phyloP scores from a whole-genome alignment of 2,329 filamentous ascomycete genomes.

The Cladosporium sp. region DNA sequence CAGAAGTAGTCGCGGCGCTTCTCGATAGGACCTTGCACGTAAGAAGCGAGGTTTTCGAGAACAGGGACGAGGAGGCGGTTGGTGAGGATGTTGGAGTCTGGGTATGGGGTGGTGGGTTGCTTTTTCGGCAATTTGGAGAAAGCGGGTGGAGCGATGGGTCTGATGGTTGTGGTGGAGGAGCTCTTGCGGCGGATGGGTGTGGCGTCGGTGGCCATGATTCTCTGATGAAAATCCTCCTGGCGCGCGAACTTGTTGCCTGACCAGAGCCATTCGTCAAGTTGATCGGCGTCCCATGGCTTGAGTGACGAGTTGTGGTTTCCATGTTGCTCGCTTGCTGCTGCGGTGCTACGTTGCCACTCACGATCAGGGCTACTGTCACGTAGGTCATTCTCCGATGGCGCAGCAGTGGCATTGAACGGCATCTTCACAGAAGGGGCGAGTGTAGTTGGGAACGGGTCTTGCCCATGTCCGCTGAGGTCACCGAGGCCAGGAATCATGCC shows the following conservation, averaged over 20 bases:
- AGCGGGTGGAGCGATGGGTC: neutral
- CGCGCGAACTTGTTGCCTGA: constrained; percentile 28
- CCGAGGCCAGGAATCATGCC: neutral
- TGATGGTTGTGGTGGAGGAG: neutral
- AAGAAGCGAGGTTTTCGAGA: constrained; percentile 40
- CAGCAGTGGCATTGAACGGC: neutral
- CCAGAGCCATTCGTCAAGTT: constrained; percentile 40
- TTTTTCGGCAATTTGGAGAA: neutral
- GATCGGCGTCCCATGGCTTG: constrained; percentile 20
- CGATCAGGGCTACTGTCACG: constrained; percentile 10
- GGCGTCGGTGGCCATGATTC: constrained; percentile 18
- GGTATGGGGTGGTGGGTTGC: neutral
- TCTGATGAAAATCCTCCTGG: constrained; percentile 28
- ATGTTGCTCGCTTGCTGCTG: neutral
- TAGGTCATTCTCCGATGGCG: neutral
- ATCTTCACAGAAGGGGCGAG: neutral
- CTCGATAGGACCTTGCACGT: constrained; percentile 33
- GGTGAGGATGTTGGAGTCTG: neutral
- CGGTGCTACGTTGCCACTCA: neutral
- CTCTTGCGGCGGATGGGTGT: constrained; percentile 6
- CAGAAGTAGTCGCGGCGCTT: constrained; percentile 37
- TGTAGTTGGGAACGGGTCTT: neutral
- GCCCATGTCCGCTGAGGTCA: neutral
- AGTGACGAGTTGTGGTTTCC: neutral
- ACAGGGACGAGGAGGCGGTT: constrained; percentile 36